phyloP scores from a whole-genome alignment of 352 stramenopile species.

The Globisporangium middletonii region DNA sequence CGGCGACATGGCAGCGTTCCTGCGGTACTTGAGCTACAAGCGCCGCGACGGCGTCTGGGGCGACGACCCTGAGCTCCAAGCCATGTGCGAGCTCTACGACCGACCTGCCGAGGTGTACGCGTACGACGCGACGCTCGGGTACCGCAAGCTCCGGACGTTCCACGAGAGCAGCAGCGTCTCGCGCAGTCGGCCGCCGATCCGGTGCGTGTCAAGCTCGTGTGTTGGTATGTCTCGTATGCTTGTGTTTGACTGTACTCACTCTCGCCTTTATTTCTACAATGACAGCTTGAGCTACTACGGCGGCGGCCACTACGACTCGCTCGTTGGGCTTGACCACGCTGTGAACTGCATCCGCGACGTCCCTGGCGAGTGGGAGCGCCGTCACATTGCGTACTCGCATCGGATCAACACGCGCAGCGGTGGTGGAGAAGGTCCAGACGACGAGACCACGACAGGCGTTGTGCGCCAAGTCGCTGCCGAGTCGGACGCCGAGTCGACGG shows the following conservation, averaged over 20 bases:
- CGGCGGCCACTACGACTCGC: conserved; percentile 89
- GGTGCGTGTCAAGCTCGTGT: conserved; percentile 22
- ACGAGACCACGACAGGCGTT: conserved; percentile 14
- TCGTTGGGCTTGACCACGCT: conserved; percentile 53
- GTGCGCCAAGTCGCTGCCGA: conserved; percentile 23
- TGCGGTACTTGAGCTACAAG: conserved; percentile 89
- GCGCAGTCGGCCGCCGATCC: conserved; percentile 58
- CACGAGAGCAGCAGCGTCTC: conserved; percentile 69
- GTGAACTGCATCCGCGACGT: conserved; percentile 52
- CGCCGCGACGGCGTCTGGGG: conserved; percentile 89
- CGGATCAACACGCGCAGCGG: conserved; percentile 55
- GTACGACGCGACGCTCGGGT: conserved; percentile 67
- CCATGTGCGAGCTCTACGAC: conserved; percentile 93
- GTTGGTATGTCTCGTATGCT: background rate
- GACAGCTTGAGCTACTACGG: conserved; percentile 88
- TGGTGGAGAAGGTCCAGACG: background rate
- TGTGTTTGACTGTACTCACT: background rate
- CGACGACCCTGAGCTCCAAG: conserved; percentile 95
- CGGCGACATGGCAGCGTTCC: conserved; percentile 84
- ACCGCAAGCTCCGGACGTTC: conserved; percentile 83
- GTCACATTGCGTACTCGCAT: conserved; percentile 58
- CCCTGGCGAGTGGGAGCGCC: conserved; percentile 61
- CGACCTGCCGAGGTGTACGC: conserved; percentile 88
- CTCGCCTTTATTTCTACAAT: background rate
- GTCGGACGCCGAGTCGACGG: conserved; percentile 42